Percentiles rank a stretch among this genome's conserved stretches.
Conservation (phyloP, 2,329 filamentous ascomycete species). For the Truncatella angustata region DNA sequence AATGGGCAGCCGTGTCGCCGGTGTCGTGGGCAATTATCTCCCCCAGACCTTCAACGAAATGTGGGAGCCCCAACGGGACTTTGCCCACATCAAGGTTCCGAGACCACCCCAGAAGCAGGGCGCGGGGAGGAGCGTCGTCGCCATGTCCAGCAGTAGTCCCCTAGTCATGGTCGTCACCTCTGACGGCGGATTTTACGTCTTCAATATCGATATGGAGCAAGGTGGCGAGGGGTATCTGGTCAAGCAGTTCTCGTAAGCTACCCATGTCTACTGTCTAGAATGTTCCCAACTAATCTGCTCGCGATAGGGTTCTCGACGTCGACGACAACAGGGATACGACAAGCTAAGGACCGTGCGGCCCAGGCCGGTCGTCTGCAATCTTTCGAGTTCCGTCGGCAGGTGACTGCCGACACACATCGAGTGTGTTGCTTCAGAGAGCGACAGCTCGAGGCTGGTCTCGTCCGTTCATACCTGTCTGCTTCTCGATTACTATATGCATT, state of each 20-base stretch:
- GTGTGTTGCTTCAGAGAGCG: too few species aligned
- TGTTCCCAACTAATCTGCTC: not conserved
- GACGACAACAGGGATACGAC: conserved; percentile 55
- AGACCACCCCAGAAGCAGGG: conserved; percentile 42
- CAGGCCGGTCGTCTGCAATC: not conserved
- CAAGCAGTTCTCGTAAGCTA: conserved; percentile 86
- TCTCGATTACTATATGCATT: conserved; percentile 16
- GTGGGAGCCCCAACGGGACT: conserved; percentile 93
- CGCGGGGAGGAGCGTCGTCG: conserved; percentile 76
- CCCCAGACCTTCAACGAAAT: conserved; percentile 94
- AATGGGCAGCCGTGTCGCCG: conserved; percentile 84
- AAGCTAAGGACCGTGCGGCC: conserved; percentile 36
- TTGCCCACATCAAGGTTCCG: conserved; percentile 93
- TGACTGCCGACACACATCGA: too few species aligned
- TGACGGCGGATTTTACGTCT: conserved; percentile 92
- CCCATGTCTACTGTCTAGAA: not conserved
- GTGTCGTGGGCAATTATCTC: conserved; percentile 86
- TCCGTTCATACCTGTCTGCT: not conserved
- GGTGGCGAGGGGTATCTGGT: conserved; percentile 90
- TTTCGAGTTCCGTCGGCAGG: too few species aligned
- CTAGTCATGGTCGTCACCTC: conserved; percentile 98
- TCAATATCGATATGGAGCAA: conserved; percentile 90
- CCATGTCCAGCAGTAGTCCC: conserved; percentile 90
- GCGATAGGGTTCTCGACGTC: conserved; percentile 48
- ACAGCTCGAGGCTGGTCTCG: too few species aligned